Base-by-base conservation (phyloP, 441 rosid species). In the Gossypium gossypioides region DNA sequence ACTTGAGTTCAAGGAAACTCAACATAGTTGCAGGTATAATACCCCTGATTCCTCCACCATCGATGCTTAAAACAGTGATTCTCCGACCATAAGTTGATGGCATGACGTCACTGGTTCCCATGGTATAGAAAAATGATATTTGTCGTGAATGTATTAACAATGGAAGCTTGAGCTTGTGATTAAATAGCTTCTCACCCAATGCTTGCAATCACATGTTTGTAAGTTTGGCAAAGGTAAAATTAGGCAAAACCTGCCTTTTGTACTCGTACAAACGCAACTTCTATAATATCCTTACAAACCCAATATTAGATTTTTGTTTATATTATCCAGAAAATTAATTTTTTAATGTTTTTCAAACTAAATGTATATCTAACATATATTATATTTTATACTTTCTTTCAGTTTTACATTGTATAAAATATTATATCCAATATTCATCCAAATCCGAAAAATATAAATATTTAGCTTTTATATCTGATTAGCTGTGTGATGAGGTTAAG, bases 41-140 rank as follows among this genome's bases (percentile, higher is more conserved):
- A 46, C 86, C 83, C 71, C 80, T 64, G 52, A 75, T 74, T 3
- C 84, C 84, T 10, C 83, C 84, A 0, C 84, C 81, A 22, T 81
- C 84, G 24, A 83, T 75, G 62, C 77, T 77, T n/a, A 81, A 76
- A 66, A 83, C 73, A 18, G 84, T 79, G 22, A 81, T 68, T 51
- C 46, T 76, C 48, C 66, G 68, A 37, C 79, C 79, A 2, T 68
- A 72, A 2, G 2, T 68, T 29, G 76, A 68, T 29, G 65, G 76
- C 40, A 25, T n/a, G 16, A 25, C 58, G 1, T 0, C 13, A 25
- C 8, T 15, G n/a, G 8, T n/a, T n/a, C 27, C 42, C 71, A 67
- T 67, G 58, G 24, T 15, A 25, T n/a, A 32, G 1, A 40, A 64
- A 64, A 44, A 12, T 40, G 27, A 18, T 34, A 18, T 6, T 40